These are phyloP conservation scores for Bretschneidera sinensis DNA, from an alignment of 345 rosid genomes.

Conservation along the genomic window DNA sequence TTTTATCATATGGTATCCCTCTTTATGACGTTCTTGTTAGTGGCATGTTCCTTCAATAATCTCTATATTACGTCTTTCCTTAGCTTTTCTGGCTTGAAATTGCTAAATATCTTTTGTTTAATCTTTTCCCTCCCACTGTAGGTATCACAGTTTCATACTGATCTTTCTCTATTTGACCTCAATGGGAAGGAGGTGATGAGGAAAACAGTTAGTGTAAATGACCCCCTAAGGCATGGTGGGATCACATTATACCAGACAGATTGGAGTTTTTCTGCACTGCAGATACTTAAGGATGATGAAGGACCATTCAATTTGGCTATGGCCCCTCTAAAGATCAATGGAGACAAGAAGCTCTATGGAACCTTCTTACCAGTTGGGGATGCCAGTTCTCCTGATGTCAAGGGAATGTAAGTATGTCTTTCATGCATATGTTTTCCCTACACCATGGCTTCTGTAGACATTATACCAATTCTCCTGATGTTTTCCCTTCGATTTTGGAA, in stretches of 20 bases:
- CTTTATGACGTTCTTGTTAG: neutral
- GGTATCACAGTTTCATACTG: conserved; percentile 90
- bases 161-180: conserved; percentile 68
- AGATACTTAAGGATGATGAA: conserved; percentile 63
- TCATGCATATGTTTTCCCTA: neutral
- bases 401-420: conserved; percentile 70
- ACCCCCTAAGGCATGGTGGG: conserved; percentile 81
- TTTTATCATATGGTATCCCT: neutral
- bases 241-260: conserved; percentile 87
- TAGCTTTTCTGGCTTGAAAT: neutral
- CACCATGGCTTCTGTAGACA: too few relatives aligned
- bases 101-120: neutral
- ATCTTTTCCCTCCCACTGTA: conserved; percentile 20
- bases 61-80: neutral
- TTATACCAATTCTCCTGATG: too few relatives aligned
- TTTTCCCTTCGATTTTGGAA: too few relatives aligned
- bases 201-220: conserved; percentile 86
- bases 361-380: conserved; percentile 87
- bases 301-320: conserved; percentile 95
- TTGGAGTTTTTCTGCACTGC: conserved; percentile 94
- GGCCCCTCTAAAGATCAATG: conserved; percentile 83
- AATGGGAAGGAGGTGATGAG: conserved; percentile 83
- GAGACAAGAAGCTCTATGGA: conserved; percentile 89
- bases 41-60: neutral
- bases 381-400: conserved; percentile 56